These are phyloP conservation scores for Neobulgaria alba DNA, from an alignment of 2,329 filamentous ascomycete genomes.

Conservation along the genomic window DNA sequence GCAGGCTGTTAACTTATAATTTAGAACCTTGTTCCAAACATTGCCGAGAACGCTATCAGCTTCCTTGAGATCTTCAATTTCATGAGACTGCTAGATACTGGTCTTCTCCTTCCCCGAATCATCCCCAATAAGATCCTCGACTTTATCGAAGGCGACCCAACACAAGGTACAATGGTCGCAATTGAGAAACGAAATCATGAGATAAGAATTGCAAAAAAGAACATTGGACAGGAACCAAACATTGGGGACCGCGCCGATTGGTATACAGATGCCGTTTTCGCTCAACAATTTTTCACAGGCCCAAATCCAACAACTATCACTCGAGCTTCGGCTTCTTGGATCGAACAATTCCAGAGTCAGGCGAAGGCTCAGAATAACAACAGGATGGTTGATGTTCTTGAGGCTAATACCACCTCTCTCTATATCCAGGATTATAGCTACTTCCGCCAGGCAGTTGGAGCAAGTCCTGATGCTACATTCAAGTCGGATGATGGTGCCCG, in stretches of 20 bases:
- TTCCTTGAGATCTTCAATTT: too few relatives aligned
- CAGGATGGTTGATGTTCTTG: conserved; percentile 7
- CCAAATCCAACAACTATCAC: conserved; percentile 26
- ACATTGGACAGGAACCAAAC: too few relatives aligned
- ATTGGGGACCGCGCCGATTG: too few relatives aligned
- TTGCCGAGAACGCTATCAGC: too few relatives aligned
- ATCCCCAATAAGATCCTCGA: too few relatives aligned
- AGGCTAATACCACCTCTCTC: conserved; percentile 11
- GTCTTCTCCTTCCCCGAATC: conserved; percentile 43
- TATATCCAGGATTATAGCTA: conserved; percentile 25
- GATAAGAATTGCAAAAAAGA: too few relatives aligned
- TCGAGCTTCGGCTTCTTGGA: conserved; percentile 14
- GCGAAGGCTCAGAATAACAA: conserved; percentile 11
- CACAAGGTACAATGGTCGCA: too few relatives aligned
- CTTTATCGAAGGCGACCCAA: too few relatives aligned
- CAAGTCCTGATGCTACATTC: conserved; percentile 9
- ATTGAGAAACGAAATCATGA: too few relatives aligned
- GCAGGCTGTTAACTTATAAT: too few relatives aligned
- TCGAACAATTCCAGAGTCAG: conserved; percentile 13
- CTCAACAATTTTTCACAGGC: conserved; percentile 34
- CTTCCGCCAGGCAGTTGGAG: conserved; percentile 16
- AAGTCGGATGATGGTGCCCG: conserved; percentile 2
- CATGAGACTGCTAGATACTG: too few relatives aligned
- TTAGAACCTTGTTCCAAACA: too few relatives aligned
- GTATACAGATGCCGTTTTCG: conserved; percentile 32